phyloP scores from a whole-genome alignment of 352 stramenopile species.

The Hyaloperonospora arabidopsidis region DNA sequence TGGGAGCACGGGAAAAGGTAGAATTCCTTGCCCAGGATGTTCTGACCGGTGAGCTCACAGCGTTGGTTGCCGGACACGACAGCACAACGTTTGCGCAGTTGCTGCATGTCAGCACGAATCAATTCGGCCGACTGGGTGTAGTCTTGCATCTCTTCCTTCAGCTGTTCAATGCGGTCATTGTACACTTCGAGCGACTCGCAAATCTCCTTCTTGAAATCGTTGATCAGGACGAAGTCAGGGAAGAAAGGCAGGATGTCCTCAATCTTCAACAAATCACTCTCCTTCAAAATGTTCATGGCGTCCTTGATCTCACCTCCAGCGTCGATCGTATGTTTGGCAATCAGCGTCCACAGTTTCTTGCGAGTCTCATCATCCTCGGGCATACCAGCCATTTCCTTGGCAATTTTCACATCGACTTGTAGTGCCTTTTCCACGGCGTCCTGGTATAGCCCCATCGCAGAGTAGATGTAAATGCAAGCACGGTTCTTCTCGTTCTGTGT shows the following conservation, averaged over 20 bases:
- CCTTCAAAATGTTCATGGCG: slow-evolving; percentile 43
- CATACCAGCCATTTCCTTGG: slow-evolving; percentile 90
- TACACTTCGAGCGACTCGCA: slow-evolving; percentile 88
- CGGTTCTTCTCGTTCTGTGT: slow-evolving; percentile 88
- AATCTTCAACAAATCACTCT: slow-evolving; percentile 60
- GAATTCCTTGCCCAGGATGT: slow-evolving; percentile 86
- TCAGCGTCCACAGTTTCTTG: slow-evolving; percentile 91
- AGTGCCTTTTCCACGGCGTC: slow-evolving; percentile 86
- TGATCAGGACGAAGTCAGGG: slow-evolving; percentile 93
- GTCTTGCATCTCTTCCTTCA: slow-evolving; percentile 91
- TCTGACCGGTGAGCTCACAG: slow-evolving; percentile 85
- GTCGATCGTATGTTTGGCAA: slow-evolving; percentile 89
- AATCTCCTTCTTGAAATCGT: slow-evolving; percentile 94
- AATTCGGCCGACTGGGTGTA: slow-evolving; percentile 86
- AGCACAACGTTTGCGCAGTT: slow-evolving; percentile 75
- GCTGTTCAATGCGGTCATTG: slow-evolving; percentile 86
- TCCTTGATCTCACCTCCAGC: slow-evolving; percentile 78
- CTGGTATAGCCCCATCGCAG: slow-evolving; percentile 87
- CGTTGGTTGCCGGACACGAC: slow-evolving; percentile 83
- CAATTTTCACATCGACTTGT: slow-evolving; percentile 90
- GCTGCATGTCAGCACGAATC: slow-evolving; percentile 86
- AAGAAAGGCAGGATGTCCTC: slow-evolving; percentile 93
- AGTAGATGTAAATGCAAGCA: slow-evolving; percentile 93
- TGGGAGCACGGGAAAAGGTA: slow-evolving; percentile 92
- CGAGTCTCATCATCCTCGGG: slow-evolving; percentile 80